phyloP scores from a whole-genome alignment of 331 rosid species.

The Arachis monticola region DNA sequence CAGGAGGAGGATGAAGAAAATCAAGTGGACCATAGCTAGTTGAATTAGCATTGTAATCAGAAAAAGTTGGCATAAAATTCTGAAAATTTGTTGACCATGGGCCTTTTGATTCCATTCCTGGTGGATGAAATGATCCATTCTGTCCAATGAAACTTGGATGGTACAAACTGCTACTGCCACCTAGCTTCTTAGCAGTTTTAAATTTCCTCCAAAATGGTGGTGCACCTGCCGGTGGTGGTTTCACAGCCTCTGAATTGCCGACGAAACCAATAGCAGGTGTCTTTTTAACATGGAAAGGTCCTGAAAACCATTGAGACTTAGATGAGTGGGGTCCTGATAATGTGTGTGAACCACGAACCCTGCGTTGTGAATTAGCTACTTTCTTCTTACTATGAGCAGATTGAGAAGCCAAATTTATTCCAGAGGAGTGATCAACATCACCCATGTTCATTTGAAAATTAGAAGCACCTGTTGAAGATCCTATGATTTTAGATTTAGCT shows the following conservation, averaged over 20 bases:
- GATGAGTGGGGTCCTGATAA: conserved; percentile 54
- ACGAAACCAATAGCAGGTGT: conserved; percentile 36
- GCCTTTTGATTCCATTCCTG: conserved; percentile 38
- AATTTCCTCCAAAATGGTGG: conserved; percentile 36
- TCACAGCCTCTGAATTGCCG: conserved; percentile 39
- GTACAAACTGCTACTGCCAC: conserved; percentile 31
- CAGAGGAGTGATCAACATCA: conserved; percentile 41
- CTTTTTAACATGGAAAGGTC: conserved; percentile 52
- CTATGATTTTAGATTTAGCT: conserved; percentile 31
- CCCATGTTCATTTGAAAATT: conserved; percentile 45
- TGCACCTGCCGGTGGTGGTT: conserved; percentile 46
- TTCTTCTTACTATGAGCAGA: conserved; percentile 52
- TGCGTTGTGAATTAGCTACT: conserved; percentile 43
- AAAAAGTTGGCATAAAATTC: conserved; percentile 28
- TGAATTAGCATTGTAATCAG: conserved; percentile 30
- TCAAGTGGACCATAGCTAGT: conserved; percentile 37
- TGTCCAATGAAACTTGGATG: conserved; percentile 34
- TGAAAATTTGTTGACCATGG: conserved; percentile 42
- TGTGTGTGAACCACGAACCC: conserved; percentile 38
- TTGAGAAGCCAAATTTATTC: conserved; percentile 39
- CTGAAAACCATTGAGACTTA: conserved; percentile 49
- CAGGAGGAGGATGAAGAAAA: conserved; percentile 43
- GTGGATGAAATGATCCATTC: conserved; percentile 35
- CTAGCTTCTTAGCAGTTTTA: conserved; percentile 42
- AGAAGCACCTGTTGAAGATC: conserved; percentile 39